These are phyloP conservation scores for Seiridium unicorne DNA, from an alignment of 2,329 filamentous ascomycete genomes.

Conservation along the genomic window DNA sequence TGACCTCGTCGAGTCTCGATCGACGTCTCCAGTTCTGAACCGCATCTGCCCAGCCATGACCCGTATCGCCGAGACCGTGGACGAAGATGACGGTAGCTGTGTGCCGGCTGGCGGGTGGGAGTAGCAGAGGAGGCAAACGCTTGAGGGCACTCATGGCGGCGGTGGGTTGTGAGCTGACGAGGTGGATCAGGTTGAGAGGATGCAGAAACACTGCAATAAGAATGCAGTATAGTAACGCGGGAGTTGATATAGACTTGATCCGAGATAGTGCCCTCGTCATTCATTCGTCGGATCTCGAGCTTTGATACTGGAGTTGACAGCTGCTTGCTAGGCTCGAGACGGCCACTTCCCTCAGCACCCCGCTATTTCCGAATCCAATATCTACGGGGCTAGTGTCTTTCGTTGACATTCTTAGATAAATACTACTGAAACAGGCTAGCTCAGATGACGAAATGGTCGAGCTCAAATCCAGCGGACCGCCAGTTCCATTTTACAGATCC, in stretches of 20 bases:
- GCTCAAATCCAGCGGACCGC: too few species aligned
- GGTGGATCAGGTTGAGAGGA: not conserved
- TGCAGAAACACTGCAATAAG: not conserved
- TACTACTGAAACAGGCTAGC: too few species aligned
- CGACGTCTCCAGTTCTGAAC: conserved; percentile 85
- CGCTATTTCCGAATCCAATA: too few species aligned
- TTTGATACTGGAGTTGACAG: not conserved
- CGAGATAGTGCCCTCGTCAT: not conserved
- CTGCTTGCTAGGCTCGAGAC: not conserved
- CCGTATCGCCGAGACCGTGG: conserved; percentile 86
- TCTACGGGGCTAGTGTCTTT: too few species aligned
- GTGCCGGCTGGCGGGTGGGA: conserved; percentile 49
- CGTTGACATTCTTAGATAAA: too few species aligned
- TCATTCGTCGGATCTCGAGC: not conserved
- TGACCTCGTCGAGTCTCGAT: conserved; percentile 80
- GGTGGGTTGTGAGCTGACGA: not conserved
- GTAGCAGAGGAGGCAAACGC: conserved; percentile 25
- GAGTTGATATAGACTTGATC: not conserved
- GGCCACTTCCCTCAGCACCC: too few species aligned
- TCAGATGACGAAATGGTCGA: too few species aligned
- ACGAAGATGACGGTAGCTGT: conserved; percentile 94
- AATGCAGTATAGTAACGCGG: not conserved
- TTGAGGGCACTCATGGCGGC: conserved; percentile 19
- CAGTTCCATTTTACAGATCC: too few species aligned
- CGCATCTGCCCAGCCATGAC: conserved; percentile 74